Evolutionary conservation across 108 stramenopile species (phyloP), one percentile per base, ranked within the genome.

Genomic region (Discostella pseudostelligera): DNA sequence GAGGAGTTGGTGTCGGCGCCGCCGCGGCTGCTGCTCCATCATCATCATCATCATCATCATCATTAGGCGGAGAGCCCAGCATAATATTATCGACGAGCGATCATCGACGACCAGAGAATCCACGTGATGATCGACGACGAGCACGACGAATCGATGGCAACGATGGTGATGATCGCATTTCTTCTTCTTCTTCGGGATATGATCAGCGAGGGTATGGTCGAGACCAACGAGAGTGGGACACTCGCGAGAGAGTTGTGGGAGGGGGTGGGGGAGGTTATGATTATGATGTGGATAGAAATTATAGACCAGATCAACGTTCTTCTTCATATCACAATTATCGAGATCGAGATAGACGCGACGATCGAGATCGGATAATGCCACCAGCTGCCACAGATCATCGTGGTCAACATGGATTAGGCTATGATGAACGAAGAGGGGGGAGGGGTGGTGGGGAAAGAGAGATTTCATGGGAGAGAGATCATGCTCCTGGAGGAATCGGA

Each of bases 401-500:
- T 37, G 45, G 56, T 35, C 28, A 20, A 19, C 25, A 12, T 24
- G 44, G 56, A 26, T 36, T 32, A 16, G 58, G 67, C 59, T 22
- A 50, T 35, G 59, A 62, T 39, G 43, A 35, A 24, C 25, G 32
- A 32, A 25, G 10, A 12, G 3, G 21, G 20, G 1, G 10, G 3
- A 0, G 21, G 20, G 1, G 16, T 4, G 36, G 55, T 8, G 6
- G 26, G 8, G 40, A 70, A 16, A 8, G 28, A 20, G 44, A 25
- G 6, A 24, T 26, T 22, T 5, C 32, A 9, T 43, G 19, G 61
- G 74, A 49, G 4, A 71, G 69, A 42, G 74, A 60, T 29, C 25
- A 69, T 17, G 74, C 61, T 3, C n/a, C n/a, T n/a, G 28, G 70
- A 42, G 43, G 69, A 10, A 67, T 54, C 8, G 60, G 50, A 24